Conservation (phyloP, 78 protist genomes). For the Dictyostelium purpureum region DNA sequence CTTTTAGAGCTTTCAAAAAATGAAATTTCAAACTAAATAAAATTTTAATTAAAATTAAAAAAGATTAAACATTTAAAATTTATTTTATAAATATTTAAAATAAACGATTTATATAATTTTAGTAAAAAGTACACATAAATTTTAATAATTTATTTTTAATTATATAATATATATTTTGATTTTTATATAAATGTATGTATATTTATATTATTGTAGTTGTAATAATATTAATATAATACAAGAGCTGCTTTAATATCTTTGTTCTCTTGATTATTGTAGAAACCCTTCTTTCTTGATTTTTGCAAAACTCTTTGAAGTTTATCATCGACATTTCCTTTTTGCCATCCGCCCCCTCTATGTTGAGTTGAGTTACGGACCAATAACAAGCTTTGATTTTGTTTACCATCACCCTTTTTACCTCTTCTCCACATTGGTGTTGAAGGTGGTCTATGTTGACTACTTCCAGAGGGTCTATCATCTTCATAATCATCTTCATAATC, state of each 20-base stretch:
- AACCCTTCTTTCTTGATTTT: constrained; percentile 57
- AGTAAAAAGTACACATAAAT: not conserved
- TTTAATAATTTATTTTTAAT: too few relatives aligned
- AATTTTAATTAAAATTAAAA: too few relatives aligned
- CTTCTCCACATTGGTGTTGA: constrained; percentile 16
- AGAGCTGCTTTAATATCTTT: constrained; percentile 40
- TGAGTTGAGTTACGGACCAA: not conserved
- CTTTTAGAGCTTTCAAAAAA: not conserved
- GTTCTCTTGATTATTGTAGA: constrained; percentile 31
- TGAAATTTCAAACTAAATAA: not conserved
- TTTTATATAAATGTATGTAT: not conserved
- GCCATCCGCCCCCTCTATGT: not conserved
- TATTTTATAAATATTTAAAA: too few relatives aligned
- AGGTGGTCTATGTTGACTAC: too few relatives aligned
- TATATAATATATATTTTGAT: not conserved
- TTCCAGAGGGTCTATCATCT: not conserved
- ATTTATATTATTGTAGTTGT: not conserved
- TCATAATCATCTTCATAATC: not conserved
- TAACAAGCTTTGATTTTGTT: not conserved
- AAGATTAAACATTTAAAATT: too few relatives aligned
- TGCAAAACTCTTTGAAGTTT: constrained; percentile 50
- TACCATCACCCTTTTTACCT: not conserved
- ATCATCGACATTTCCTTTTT: constrained; percentile 39
- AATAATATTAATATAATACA: constrained; percentile 32
- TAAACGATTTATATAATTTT: not conserved